Evolutionary conservation across 2,329 filamentous ascomycete genomes (phyloP).

Genomic region (Piedraia hortae): DNA sequence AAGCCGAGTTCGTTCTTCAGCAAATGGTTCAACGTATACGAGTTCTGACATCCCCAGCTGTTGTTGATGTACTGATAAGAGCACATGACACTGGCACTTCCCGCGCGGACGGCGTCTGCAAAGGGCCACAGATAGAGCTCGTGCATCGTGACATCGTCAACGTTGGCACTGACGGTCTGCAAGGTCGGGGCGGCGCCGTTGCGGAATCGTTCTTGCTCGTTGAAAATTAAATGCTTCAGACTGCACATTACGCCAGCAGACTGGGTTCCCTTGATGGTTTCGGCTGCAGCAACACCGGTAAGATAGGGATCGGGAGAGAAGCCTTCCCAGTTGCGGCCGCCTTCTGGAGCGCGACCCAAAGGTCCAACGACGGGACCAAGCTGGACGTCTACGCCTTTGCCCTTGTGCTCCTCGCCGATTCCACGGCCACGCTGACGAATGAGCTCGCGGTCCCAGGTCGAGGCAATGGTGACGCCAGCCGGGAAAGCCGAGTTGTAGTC

Average conservation of each 20-base stretch:
- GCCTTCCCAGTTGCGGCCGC: constrained; percentile 36
- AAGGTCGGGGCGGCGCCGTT: constrained; percentile 21
- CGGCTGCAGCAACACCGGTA: constrained; percentile 41
- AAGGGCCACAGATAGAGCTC: constrained; percentile 19
- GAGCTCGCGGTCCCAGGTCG: constrained; percentile 52
- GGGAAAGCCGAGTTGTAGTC: constrained; percentile 67
- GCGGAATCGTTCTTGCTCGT: constrained; percentile 51
- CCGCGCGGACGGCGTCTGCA: constrained; percentile 23
- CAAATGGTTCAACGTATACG: constrained; percentile 43
- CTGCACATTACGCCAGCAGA: constrained; percentile 58
- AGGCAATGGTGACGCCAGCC: constrained; percentile 49
- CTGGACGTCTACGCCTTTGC: constrained; percentile 47
- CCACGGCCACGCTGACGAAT: constrained; percentile 40
- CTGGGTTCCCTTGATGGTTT: constrained; percentile 57
- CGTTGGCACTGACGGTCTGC: constrained; percentile 31
- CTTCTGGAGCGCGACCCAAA: constrained; percentile 27
- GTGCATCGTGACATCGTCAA: constrained; percentile 33
- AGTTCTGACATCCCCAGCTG: constrained; percentile 56
- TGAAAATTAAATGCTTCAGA: constrained; percentile 47
- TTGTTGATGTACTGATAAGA: constrained; percentile 60
- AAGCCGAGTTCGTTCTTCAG: constrained; percentile 60
- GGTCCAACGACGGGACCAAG: constrained; percentile 55
- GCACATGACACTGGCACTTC: constrained; percentile 25
- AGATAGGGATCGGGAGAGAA: constrained; percentile 49
- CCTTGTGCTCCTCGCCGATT: constrained; percentile 49